Evolutionary conservation across 2,329 filamentous ascomycete genomes (phyloP).

Genomic region (Cladophialophora immunda): DNA sequence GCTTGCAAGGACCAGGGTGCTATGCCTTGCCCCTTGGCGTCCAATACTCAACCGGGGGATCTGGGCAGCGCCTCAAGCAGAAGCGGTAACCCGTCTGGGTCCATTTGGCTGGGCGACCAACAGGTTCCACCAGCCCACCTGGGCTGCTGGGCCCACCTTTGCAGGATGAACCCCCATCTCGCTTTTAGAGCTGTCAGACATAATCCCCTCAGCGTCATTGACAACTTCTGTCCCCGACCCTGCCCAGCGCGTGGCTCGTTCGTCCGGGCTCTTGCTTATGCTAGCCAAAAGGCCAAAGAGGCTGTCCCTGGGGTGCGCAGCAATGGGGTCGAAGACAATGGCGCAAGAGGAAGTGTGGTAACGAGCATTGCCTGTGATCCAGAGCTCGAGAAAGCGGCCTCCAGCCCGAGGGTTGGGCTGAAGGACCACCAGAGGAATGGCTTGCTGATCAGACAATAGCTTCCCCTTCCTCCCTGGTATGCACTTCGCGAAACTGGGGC

Average conservation of each 20-base stretch:
- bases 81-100: conserved; percentile 4
- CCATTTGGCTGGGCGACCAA: not conserved
- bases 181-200: not conserved
- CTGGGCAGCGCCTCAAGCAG: conserved; percentile 7
- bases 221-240: not conserved
- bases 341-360: not conserved
- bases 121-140: not conserved
- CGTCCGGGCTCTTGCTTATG: not conserved
- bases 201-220: not conserved
- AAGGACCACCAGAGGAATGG: not conserved
- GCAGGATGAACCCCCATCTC: conserved; percentile 1
- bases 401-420: not conserved
- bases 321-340: not conserved
- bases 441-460: conserved; percentile 3
- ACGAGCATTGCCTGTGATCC: not conserved
- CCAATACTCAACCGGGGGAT: not conserved
- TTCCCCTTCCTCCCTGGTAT: not conserved
- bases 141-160: not conserved
- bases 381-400: not conserved
- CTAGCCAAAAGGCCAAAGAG: not conserved
- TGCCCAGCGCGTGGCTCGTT: not conserved
- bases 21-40: not conserved
- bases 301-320: not conserved
- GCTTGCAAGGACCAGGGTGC: not conserved
- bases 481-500: not conserved